phyloP scores from a whole-genome alignment of 768 basidiomycete species.

The Mycena olivaceomarginata region DNA sequence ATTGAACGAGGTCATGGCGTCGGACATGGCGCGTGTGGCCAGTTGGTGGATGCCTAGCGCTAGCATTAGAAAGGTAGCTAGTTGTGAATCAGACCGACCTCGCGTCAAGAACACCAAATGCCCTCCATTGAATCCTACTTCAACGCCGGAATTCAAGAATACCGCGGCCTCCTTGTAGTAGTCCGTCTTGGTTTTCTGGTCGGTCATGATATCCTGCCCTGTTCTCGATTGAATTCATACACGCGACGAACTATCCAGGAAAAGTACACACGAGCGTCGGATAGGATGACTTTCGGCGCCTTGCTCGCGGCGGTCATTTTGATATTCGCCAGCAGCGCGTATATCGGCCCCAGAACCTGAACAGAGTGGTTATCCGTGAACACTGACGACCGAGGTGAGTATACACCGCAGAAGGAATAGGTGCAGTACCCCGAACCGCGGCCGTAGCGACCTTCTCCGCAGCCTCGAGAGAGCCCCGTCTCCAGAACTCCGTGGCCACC shows the following conservation, averaged over 20 bases:
- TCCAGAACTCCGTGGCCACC: conserved; percentile 93
- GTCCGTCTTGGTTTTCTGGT: conserved; percentile 79
- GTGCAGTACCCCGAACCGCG: conserved; percentile 75
- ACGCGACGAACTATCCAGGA: conserved; percentile 14
- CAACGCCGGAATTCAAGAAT: conserved; percentile 79
- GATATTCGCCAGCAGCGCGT: conserved; percentile 90
- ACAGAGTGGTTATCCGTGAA: conserved; percentile 70
- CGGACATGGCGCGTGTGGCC: conserved; percentile 86
- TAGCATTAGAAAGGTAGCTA: background rate
- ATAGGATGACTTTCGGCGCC: conserved; percentile 88
- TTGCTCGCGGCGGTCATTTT: conserved; percentile 86
- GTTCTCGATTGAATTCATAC: conserved; percentile 4
- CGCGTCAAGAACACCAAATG: conserved; percentile 79
- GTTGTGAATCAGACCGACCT: conserved; percentile 71
- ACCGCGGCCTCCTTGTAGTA: conserved; percentile 83
- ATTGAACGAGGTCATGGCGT: conserved; percentile 89
- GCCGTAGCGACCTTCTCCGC: conserved; percentile 85
- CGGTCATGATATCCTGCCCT: conserved; percentile 81
- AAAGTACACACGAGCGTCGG: conserved; percentile 80
- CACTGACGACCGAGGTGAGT: conserved; percentile 58
- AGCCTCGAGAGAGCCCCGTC: conserved; percentile 81
- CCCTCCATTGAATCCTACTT: conserved; percentile 73
- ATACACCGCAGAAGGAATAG: conserved; percentile 23
- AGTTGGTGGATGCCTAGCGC: conserved; percentile 86
- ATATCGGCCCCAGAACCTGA: conserved; percentile 80